Conservation (phyloP, 805 yeast genomes). For the Saturnispora kantuleensis region DNA sequence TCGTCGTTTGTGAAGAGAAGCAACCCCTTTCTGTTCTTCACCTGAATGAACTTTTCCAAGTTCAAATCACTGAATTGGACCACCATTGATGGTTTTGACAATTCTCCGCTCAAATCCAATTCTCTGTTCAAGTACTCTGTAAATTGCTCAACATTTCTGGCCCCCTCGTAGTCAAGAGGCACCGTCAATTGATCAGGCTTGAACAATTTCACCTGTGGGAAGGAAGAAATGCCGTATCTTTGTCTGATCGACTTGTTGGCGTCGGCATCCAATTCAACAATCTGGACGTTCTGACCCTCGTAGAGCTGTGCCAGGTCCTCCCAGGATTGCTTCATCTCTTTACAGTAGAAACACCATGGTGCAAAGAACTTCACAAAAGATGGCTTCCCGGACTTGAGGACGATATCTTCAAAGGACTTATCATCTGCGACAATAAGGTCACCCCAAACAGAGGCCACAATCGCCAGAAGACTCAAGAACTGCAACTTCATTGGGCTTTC, state of each 20-base stretch:
- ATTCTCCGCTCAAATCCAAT: neutral
- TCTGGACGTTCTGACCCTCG: slow-evolving; percentile 18
- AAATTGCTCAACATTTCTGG: slow-evolving; percentile 40
- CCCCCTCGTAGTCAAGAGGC: slow-evolving; percentile 49
- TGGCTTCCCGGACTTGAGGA: slow-evolving; percentile 53
- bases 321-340: slow-evolving; percentile 43
- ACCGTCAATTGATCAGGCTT: slow-evolving; percentile 36
- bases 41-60: slow-evolving; percentile 21
- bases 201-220: slow-evolving; percentile 55
- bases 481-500: no score
- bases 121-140: slow-evolving; percentile 21
- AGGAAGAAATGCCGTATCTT: slow-evolving; percentile 47
- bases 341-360: slow-evolving; percentile 67
- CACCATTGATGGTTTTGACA: slow-evolving; percentile 16
- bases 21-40: slow-evolving; percentile 34
- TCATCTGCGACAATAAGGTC: slow-evolving; percentile 22
- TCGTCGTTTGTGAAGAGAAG: slow-evolving; percentile 38
- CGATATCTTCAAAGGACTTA: slow-evolving; percentile 45
- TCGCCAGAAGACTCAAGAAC: no score
- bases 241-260: slow-evolving; percentile 39
- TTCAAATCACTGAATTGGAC: slow-evolving; percentile 22
- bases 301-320: slow-evolving; percentile 20
- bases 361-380: slow-evolving; percentile 71
- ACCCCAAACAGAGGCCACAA: neutral
- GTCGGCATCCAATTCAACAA: slow-evolving; percentile 52